Percentiles rank a stretch among this genome's conserved stretches.
Conservation (phyloP, 768 basidiomycete genomes). For the Termitomyces sp. region DNA sequence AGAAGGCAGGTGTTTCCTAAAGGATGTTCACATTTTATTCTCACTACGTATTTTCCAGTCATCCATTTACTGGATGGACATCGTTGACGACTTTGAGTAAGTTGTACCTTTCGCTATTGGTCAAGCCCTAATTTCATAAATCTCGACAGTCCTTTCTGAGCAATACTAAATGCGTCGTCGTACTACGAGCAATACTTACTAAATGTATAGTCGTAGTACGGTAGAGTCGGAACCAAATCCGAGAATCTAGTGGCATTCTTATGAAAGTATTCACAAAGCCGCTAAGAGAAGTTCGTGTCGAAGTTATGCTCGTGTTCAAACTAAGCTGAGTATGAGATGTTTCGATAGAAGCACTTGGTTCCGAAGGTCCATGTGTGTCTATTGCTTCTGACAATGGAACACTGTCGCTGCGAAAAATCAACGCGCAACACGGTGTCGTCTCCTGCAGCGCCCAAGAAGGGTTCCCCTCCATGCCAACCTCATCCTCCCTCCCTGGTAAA, state of each 20-base stretch:
- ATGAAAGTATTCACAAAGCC: too few species aligned
- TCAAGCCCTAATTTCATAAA: background rate
- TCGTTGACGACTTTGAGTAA: conserved; percentile 84
- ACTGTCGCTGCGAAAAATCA: background rate
- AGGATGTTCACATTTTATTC: background rate
- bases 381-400: background rate
- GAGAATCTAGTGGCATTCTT: background rate
- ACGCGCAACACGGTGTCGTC: conserved; percentile 33
- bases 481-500: conserved; percentile 46
- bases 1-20: conserved; percentile 58
- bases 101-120: conserved; percentile 28
- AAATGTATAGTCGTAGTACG: background rate
- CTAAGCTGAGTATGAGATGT: background rate
- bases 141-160: conserved; percentile 25
- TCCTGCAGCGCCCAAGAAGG: conserved; percentile 38
- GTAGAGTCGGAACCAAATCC: background rate
- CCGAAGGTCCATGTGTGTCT: background rate
- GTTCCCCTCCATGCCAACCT: conserved; percentile 33
- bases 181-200: conserved; percentile 14
- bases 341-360: background rate
- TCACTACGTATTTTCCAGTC: conserved; percentile 41
- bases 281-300: background rate
- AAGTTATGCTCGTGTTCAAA: background rate
- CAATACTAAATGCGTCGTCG: conserved; percentile 21
- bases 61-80: conserved; percentile 98